phyloP scores from a whole-genome alignment of 768 basidiomycete genomes.

The Gymnopilus junonius region DNA sequence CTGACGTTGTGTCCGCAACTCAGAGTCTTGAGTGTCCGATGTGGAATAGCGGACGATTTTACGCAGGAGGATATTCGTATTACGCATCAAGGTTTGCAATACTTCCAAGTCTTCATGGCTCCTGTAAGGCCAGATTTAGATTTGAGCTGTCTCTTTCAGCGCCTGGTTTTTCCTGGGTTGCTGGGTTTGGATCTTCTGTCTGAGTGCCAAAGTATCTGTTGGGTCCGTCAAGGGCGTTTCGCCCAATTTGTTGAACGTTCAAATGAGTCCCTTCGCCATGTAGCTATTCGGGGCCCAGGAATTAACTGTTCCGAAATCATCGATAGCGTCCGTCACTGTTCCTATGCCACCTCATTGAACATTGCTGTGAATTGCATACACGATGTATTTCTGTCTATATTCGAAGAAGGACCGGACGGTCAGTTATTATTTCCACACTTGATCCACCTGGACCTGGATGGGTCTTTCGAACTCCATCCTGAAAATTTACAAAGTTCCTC shows the following conservation, averaged over 20 bases:
- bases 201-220: not conserved
- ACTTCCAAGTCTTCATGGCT: too few species aligned
- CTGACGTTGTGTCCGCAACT: too few species aligned
- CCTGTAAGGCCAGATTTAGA: too few species aligned
- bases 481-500: not conserved
- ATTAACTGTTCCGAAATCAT: not conserved
- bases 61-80: too few species aligned
- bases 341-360: not conserved
- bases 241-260: not conserved
- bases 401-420: not conserved
- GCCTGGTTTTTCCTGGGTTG: too few species aligned
- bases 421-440: not conserved
- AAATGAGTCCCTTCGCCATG: not conserved
- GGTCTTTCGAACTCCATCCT: not conserved
- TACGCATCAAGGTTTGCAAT: too few species aligned
- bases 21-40: too few species aligned
- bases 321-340: not conserved
- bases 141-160: too few species aligned
- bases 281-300: not conserved
- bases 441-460: not conserved
- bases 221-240: not conserved
- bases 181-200: not conserved
- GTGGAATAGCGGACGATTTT: too few species aligned
- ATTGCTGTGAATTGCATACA: not conserved
- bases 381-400: not conserved